phyloP scores from a whole-genome alignment of 768 basidiomycete genomes.

The Saitozyma sp. region DNA sequence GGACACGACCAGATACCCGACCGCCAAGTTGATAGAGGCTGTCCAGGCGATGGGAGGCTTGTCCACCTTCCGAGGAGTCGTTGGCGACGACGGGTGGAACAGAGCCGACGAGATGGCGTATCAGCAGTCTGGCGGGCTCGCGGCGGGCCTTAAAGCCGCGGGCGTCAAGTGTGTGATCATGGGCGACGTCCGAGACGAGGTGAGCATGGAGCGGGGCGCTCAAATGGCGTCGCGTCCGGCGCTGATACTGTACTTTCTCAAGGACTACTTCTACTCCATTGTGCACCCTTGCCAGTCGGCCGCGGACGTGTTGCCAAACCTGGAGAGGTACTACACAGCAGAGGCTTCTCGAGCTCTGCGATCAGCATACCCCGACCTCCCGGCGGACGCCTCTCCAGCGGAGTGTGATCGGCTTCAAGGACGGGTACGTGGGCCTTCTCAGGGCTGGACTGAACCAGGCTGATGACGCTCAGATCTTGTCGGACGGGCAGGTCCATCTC shows the following conservation, averaged over 20 bases:
- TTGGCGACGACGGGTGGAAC: constrained; percentile 64
- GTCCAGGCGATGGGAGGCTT: constrained; percentile 63
- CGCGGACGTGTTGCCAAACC: constrained; percentile 61
- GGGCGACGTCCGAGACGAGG: constrained; percentile 73
- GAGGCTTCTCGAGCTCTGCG: constrained; percentile 59
- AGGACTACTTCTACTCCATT: constrained; percentile 7
- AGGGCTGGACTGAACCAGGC: background rate
- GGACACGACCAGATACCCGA: constrained; percentile 59
- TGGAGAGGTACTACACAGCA: constrained; percentile 64
- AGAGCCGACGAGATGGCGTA: constrained; percentile 65
- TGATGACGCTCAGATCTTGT: constrained; percentile 21
- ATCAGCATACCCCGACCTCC: constrained; percentile 55
- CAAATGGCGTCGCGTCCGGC: too few species aligned
- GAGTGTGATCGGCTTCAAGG: constrained; percentile 62
- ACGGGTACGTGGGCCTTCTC: background rate
- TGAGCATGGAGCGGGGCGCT: constrained; percentile 50
- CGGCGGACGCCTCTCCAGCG: constrained; percentile 55
- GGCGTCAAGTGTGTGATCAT: constrained; percentile 65
- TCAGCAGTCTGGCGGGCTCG: constrained; percentile 66
- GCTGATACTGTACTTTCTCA: background rate
- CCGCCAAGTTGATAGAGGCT: constrained; percentile 59
- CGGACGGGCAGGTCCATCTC: constrained; percentile 59
- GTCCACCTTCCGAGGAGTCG: constrained; percentile 69
- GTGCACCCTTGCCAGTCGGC: constrained; percentile 62
- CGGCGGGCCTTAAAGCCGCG: constrained; percentile 59